Percentiles rank a stretch among this genome's conserved stretches.
Evolutionary conservation across 768 basidiomycete genomes (phyloP).

Genomic region (Russula abietina): DNA sequence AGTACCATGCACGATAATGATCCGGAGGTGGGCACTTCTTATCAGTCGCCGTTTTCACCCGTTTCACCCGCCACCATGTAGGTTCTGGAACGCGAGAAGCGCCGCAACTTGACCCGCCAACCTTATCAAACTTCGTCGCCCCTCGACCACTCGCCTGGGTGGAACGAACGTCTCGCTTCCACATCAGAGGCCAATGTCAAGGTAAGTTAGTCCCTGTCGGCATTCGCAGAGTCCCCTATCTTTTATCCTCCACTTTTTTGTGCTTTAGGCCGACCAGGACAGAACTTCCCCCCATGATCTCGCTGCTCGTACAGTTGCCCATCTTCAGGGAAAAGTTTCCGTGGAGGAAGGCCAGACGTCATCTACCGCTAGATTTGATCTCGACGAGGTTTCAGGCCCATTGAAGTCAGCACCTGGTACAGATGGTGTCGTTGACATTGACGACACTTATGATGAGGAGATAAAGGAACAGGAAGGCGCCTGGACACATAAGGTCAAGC

Average conservation of each 20-base stretch:
- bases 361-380: conserved; percentile 12
- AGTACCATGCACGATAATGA: conserved; percentile 57
- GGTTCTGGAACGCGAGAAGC: conserved; percentile 50
- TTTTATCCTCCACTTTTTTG: not conserved
- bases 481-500: conserved; percentile 22
- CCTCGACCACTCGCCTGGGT: conserved; percentile 53
- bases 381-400: conserved; percentile 23
- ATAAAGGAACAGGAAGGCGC: conserved; percentile 24
- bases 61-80: conserved; percentile 23
- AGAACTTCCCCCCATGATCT: conserved; percentile 9
- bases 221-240: not conserved
- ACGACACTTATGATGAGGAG: conserved; percentile 24
- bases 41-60: not conserved
- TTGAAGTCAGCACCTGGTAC: conserved; percentile 17
- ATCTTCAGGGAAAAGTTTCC: conserved; percentile 12
- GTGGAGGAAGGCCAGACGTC: conserved; percentile 13
- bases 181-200: conserved; percentile 62
- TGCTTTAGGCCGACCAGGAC: conserved; percentile 21
- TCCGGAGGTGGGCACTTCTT: conserved; percentile 38
- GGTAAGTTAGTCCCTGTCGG: conserved; percentile 31
- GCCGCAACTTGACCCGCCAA: conserved; percentile 39
- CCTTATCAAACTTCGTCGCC: conserved; percentile 46
- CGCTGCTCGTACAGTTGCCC: conserved; percentile 17
- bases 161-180: conserved; percentile 63
- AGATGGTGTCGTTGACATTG: conserved; percentile 10